Percentiles rank a stretch among this genome's conserved stretches.
These are phyloP conservation scores for Fusarium chuoi DNA, from an alignment of 2,329 filamentous ascomycete genomes.

Conservation along the genomic window DNA sequence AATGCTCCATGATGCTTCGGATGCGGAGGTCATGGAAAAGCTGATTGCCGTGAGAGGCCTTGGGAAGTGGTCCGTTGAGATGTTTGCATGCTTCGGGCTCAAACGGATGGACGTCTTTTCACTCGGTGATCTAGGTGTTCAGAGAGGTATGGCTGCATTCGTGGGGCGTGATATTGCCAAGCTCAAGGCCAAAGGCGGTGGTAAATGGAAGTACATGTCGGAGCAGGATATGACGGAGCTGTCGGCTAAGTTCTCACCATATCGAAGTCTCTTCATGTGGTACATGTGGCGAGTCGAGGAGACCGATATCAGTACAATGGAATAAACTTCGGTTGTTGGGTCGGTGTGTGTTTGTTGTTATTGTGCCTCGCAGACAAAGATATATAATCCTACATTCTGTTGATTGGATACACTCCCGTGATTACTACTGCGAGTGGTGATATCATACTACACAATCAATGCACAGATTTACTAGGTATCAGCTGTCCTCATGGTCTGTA, in stretches of 20 bases:
- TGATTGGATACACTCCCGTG: slow-evolving; percentile 3
- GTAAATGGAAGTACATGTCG: slow-evolving; percentile 98
- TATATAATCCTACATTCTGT: neutral
- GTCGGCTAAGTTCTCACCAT: slow-evolving; percentile 83
- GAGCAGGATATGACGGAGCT: slow-evolving; percentile 92
- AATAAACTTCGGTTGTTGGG: slow-evolving; percentile 46
- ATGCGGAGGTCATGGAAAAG: slow-evolving; percentile 86
- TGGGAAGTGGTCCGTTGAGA: slow-evolving; percentile 92
- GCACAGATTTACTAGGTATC: neutral
- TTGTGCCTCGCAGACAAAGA: neutral
- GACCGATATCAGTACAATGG: slow-evolving; percentile 75
- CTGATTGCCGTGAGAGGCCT: slow-evolving; percentile 88
- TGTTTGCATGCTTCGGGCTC: slow-evolving; percentile 97
- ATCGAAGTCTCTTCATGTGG: slow-evolving; percentile 96
- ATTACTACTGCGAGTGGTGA: slow-evolving; percentile 24
- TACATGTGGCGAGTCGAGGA: slow-evolving; percentile 94
- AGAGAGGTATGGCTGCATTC: slow-evolving; percentile 92
- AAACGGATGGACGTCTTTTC: slow-evolving; percentile 96
- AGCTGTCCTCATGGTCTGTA: slow-evolving; percentile 12
- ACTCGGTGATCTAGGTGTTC: slow-evolving; percentile 90
- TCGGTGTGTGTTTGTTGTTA: slow-evolving; percentile 23
- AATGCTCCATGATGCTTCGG: slow-evolving; percentile 80
- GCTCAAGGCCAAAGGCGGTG: slow-evolving; percentile 79
- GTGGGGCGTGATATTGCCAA: slow-evolving; percentile 84
- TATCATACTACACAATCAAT: slow-evolving; percentile 23